Percentiles rank a stretch among this genome's conserved stretches.
Conservation (phyloP, 495 filamentous ascomycete species). For the Penicillium diatomitis region DNA sequence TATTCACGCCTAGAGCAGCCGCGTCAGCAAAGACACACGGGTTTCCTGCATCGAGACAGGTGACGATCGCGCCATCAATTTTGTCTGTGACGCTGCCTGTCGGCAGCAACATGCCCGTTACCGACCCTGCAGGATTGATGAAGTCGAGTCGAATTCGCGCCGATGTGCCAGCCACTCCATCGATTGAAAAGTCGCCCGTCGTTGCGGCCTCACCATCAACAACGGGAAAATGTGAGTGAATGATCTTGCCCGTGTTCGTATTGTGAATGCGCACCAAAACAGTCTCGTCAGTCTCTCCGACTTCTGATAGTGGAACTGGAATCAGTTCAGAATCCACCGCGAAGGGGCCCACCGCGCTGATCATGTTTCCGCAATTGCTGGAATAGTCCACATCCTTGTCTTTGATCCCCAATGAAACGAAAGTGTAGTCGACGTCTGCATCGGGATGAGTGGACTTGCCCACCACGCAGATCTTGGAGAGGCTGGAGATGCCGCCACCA, state of each 20-base stretch:
- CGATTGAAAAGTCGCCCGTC: conserved; percentile 51
- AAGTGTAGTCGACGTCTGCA: conserved; percentile 65
- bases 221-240: conserved; percentile 40
- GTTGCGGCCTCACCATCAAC: conserved; percentile 39
- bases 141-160: conserved; percentile 54
- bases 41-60: conserved; percentile 56
- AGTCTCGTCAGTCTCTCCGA: background rate
- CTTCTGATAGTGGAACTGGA: background rate
- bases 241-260: conserved; percentile 45
- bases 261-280: conserved; percentile 42
- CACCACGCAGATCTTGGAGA: conserved; percentile 64
- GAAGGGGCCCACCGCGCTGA: conserved; percentile 55
- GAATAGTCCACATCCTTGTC: conserved; percentile 51
- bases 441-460: conserved; percentile 34
- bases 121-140: conserved; percentile 55
- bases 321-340: conserved; percentile 48
- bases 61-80: conserved; percentile 44
- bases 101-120: conserved; percentile 56
- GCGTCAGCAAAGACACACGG: conserved; percentile 57
- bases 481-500: conserved; percentile 59
- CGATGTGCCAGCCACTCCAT: conserved; percentile 54
- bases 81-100: conserved; percentile 49
- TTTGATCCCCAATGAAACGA: conserved; percentile 56
- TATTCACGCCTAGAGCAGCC: conserved; percentile 38
- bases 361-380: conserved; percentile 72